Evolutionary conservation across 345 rosid species (phyloP).

Genomic region (Citropsis articulata): DNA sequence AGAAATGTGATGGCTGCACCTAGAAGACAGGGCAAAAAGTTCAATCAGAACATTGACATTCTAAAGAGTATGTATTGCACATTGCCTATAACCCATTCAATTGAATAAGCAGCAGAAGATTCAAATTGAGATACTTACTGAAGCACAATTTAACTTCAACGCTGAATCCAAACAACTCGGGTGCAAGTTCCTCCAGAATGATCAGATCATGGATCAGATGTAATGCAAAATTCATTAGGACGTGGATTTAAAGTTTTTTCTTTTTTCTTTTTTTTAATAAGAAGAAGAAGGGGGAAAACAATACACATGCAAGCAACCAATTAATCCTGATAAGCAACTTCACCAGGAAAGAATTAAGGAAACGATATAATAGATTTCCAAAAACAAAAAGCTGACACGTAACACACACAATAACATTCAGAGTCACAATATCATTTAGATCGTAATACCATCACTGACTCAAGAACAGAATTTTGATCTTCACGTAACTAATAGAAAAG

Average conservation of each 20-base stretch:
- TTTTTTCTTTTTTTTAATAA: neutral
- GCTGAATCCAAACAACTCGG: constrained; percentile 33
- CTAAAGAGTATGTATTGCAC: neutral
- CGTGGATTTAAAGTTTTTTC: neutral
- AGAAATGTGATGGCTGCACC: constrained; percentile 28
- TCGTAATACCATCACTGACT: neutral
- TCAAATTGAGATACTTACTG: constrained; percentile 33
- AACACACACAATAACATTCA: neutral
- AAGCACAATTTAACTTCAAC: constrained; percentile 24
- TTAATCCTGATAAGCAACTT: neutral
- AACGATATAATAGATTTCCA: neutral
- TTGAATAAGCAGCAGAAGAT: neutral
- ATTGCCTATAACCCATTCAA: constrained; percentile 6
- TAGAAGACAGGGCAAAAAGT: constrained; percentile 25
- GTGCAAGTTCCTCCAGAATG: constrained; percentile 52
- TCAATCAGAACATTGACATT: constrained; percentile 14
- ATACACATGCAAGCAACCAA: neutral
- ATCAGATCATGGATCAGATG: constrained; percentile 60
- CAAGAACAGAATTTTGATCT: neutral
- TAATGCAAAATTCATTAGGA: constrained; percentile 48
- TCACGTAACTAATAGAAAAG: neutral
- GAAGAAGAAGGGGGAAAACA: constrained; percentile 1
- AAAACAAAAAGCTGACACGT: neutral
- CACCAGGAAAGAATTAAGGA: neutral
- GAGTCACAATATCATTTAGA: neutral